Conservation (phyloP, 1,284 basidiomycete species). For the Cutaneotrichosporon mucoides region DNA sequence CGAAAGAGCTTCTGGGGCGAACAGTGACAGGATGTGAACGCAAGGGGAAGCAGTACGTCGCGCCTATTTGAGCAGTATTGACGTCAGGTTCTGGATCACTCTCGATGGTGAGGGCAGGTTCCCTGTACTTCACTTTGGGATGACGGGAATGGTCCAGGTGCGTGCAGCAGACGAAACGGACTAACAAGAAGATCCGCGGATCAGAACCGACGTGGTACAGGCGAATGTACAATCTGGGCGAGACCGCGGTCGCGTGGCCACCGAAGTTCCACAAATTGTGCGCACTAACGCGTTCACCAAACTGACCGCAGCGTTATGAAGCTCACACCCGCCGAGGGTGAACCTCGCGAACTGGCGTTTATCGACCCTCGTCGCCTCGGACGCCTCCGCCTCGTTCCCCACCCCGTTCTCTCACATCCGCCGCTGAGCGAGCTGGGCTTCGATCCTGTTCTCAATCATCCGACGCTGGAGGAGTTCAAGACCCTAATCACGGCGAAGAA, state of each 20-base stretch:
- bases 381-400: conserved; percentile 61
- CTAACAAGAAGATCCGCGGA: conserved; percentile 58
- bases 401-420: conserved; percentile 59
- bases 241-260: conserved; percentile 63
- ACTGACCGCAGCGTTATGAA: conserved; percentile 49
- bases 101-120: conserved; percentile 61
- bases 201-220: conserved; percentile 62
- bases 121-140: conserved; percentile 75
- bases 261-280: conserved; percentile 55
- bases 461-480: conserved; percentile 59
- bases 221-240: conserved; percentile 52
- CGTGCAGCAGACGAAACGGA: conserved; percentile 5
- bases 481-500: conserved; percentile 56
- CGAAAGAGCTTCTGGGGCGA: conserved; percentile 58
- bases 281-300: conserved; percentile 7
- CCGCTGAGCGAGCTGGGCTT: conserved; percentile 70
- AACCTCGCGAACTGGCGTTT: conserved; percentile 42
- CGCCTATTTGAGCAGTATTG: neutral
- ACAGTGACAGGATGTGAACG: conserved; percentile 60
- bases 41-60: conserved; percentile 63
- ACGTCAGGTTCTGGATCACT: conserved; percentile 61
- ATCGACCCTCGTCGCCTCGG: conserved; percentile 62
- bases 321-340: conserved; percentile 30
- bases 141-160: conserved; percentile 75
- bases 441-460: conserved; percentile 73